Conservation (phyloP, 2,329 filamentous ascomycete species). For the Hypoxylon sp. region DNA sequence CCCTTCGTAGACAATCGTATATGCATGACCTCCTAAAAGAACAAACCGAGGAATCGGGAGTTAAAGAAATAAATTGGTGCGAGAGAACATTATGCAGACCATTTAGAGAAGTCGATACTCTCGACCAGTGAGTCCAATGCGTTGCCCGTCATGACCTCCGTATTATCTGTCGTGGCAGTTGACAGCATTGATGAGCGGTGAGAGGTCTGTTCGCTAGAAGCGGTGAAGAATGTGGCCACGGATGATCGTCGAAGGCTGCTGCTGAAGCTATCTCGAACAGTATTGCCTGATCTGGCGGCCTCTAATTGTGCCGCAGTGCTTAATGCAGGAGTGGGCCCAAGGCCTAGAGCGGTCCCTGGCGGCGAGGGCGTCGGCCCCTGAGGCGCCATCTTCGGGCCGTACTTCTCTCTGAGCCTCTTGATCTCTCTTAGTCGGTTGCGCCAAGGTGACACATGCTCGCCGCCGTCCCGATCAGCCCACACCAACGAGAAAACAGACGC, state of each 20-base stretch:
- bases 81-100: conserved; percentile 56
- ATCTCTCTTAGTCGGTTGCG: conserved; percentile 88
- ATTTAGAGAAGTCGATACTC: conserved; percentile 66
- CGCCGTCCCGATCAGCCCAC: conserved; percentile 83
- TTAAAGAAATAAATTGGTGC: background rate
- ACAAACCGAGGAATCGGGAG: conserved; percentile 1
- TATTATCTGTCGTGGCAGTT: conserved; percentile 68
- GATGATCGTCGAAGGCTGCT: conserved; percentile 74
- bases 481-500: conserved; percentile 93
- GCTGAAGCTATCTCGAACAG: conserved; percentile 72
- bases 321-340: conserved; percentile 51
- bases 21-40: conserved; percentile 39
- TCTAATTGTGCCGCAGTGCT: conserved; percentile 55
- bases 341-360: conserved; percentile 54
- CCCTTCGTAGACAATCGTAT: conserved; percentile 41
- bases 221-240: conserved; percentile 75
- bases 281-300: conserved; percentile 61
- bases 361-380: conserved; percentile 51
- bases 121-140: conserved; percentile 60
- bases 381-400: conserved; percentile 61
- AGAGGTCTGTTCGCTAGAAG: conserved; percentile 68
- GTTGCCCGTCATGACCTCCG: conserved; percentile 61
- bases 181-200: conserved; percentile 73
- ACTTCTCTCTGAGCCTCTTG: conserved; percentile 81
- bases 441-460: conserved; percentile 92